These are phyloP conservation scores for Stylosanthes scabra DNA, from an alignment of 331 rosid species.

Conservation along the genomic window DNA sequence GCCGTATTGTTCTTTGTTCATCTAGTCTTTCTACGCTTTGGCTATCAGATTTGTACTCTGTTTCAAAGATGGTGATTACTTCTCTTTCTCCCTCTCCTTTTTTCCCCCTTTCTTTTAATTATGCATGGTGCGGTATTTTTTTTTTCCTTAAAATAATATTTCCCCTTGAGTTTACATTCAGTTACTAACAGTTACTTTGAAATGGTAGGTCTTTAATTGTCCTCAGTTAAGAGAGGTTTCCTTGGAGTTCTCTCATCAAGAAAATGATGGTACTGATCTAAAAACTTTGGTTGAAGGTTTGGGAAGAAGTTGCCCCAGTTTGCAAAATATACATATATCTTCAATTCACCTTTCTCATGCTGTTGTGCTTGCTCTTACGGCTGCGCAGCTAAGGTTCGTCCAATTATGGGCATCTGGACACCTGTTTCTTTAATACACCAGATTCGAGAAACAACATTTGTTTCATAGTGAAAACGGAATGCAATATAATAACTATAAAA, in stretches of 20 bases:
- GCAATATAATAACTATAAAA: background rate
- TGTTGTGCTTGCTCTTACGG: constrained; percentile 76
- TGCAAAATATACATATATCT: constrained; percentile 76
- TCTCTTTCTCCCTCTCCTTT: no score
- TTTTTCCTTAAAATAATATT: background rate
- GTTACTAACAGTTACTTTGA: constrained; percentile 12
- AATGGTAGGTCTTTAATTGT: constrained; percentile 66
- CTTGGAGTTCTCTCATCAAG: constrained; percentile 64
- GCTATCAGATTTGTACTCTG: constrained; percentile 78
- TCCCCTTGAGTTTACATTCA: background rate
- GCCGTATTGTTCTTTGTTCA: constrained; percentile 69
- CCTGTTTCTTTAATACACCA: background rate
- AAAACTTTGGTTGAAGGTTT: constrained; percentile 57
- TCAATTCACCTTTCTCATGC: constrained; percentile 71
- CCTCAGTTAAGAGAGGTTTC: constrained; percentile 77
- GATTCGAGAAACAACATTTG: background rate
- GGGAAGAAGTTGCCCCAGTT: constrained; percentile 75
- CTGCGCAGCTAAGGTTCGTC: constrained; percentile 70
- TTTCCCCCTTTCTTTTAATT: background rate
- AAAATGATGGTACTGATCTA: constrained; percentile 68
- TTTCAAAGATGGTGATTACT: constrained; percentile 70
- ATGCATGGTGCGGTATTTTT: background rate
- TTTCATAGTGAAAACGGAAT: background rate
- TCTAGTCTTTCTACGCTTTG: constrained; percentile 76
- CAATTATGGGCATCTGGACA: background rate